A percentile compares a stretch with the other conserved stretches of the same genome.
Evolutionary conservation across 352 stramenopile species (phyloP).

Genomic region (Pythium dissimile): DNA sequence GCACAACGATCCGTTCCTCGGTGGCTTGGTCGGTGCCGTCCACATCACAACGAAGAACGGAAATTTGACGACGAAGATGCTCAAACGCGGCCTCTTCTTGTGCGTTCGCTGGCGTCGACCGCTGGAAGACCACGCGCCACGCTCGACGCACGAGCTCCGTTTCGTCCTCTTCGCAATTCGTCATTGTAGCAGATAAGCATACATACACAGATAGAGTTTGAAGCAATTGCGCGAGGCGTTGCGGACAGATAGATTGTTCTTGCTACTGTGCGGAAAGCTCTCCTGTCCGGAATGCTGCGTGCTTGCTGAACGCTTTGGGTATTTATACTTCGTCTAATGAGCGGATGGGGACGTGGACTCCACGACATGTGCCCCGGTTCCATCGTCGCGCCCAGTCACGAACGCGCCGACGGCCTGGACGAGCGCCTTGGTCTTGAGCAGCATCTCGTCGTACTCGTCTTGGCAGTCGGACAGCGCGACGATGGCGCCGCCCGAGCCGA

Average conservation of each 20-base stretch:
- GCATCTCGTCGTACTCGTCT: slow-evolving; percentile 93
- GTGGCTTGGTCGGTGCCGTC: neutral
- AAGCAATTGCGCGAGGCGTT: neutral
- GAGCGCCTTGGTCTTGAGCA: slow-evolving; percentile 84
- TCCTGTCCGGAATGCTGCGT: too few species aligned
- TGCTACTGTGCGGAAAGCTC: too few species aligned
- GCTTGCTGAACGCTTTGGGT: too few species aligned
- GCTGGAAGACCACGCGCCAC: slow-evolving; percentile 12
- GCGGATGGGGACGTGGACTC: neutral
- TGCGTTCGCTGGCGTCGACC: neutral
- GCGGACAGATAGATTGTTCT: neutral
- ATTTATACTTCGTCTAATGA: slow-evolving; percentile 7
- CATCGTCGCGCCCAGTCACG: slow-evolving; percentile 44
- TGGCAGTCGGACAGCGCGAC: slow-evolving; percentile 92
- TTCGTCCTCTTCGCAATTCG: neutral
- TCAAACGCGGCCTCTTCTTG: slow-evolving; percentile 6
- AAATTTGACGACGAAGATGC: neutral
- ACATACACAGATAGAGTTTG: neutral
- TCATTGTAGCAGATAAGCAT: neutral
- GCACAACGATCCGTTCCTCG: slow-evolving; percentile 10
- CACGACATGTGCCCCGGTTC: slow-evolving; percentile 29
- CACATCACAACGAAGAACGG: neutral
- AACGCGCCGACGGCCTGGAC: slow-evolving; percentile 56
- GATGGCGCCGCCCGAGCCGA: slow-evolving; percentile 96
- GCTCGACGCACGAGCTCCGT: slow-evolving; percentile 13